Evolutionary conservation across 2,329 filamentous ascomycete genomes (phyloP), one percentile per base, ranked within the genome.

Genomic region (Alternaria brassicae): DNA sequence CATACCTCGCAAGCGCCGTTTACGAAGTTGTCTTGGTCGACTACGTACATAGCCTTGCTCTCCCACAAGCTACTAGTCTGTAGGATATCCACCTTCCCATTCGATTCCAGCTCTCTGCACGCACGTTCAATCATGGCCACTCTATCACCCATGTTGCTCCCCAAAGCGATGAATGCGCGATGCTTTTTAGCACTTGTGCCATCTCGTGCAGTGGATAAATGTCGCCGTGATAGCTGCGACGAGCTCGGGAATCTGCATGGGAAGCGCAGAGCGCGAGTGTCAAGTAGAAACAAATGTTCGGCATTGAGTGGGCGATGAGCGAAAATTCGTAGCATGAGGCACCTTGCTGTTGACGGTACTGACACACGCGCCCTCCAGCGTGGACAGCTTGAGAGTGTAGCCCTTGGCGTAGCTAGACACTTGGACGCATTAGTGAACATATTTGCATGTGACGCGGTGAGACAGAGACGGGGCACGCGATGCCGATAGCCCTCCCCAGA

Each of bases 1-100:
- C 87, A 76, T 77, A 96, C 93, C 88, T 96, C 91, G 77, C 92
- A 97, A 57, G 89, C 93, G 19, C 93, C 95, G 75, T 99, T 99
- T 47, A 97, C 81, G 74, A 99, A 99, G 28, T 87, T 86, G 63
- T 89, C 88, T 77, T 99, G 95, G 63, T 97, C 90, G 63, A 91
- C 81, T 64, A 97, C 91, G 78, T 99, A 99, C 95, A 99, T 99
- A 21, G 95, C 92, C 69, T 92, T 88, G 3, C 94, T 99, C 81
- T 98, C 93, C 86, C 95, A 99, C 3, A 99, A 82, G 61, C 88
- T 90, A 77, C 94, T 98, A 0, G 94, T 97, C 69, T 89, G 85
- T 71, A 87, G 84, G 37, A 99, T 85, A 53, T 80, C 86, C 73
- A 98, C 92, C 32, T 88, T 88, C 21, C 86, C 83, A 42, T 83